A percentile compares a stretch with the other conserved stretches of the same genome.
Evolutionary conservation across 139 green algal genomes (phyloP).

Genomic region (Chlamydomonas incerta): DNA sequence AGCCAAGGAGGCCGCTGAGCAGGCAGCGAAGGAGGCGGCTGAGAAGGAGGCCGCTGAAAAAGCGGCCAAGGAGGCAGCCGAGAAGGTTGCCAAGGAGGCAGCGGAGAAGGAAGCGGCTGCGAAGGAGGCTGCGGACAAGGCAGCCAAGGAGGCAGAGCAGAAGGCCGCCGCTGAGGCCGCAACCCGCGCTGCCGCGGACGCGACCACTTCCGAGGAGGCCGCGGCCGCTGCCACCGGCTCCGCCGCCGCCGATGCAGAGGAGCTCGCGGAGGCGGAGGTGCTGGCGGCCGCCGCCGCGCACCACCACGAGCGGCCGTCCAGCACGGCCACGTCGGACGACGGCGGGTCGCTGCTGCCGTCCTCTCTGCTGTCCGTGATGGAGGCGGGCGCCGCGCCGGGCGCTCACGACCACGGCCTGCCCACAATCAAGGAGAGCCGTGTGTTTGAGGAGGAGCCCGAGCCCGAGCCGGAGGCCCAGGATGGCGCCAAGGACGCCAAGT

Average conservation of each 20-base stretch:
- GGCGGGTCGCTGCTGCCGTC: neutral
- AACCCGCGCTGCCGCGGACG: neutral
- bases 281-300: neutral
- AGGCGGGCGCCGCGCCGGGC: neutral
- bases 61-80: neutral
- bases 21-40: neutral
- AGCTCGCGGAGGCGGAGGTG: neutral
- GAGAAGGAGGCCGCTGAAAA: neutral
- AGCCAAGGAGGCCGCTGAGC: neutral
- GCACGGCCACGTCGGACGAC: too few relatives aligned
- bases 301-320: neutral
- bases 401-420: neutral
- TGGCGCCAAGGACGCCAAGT: neutral
- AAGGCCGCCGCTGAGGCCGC: neutral
- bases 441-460: constrained; percentile 3
- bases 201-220: neutral
- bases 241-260: neutral
- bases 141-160: neutral
- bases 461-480: neutral
- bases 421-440: constrained; percentile 3
- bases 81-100: neutral
- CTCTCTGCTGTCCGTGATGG: neutral
- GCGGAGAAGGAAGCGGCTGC: neutral
- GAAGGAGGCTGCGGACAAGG: neutral
- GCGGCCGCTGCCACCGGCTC: neutral